Percentiles rank a stretch among this genome's conserved stretches.
These are phyloP conservation scores for Fagopyrum homotropicum DNA, from an alignment of 148 eudicot genomes.

Conservation along the genomic window DNA sequence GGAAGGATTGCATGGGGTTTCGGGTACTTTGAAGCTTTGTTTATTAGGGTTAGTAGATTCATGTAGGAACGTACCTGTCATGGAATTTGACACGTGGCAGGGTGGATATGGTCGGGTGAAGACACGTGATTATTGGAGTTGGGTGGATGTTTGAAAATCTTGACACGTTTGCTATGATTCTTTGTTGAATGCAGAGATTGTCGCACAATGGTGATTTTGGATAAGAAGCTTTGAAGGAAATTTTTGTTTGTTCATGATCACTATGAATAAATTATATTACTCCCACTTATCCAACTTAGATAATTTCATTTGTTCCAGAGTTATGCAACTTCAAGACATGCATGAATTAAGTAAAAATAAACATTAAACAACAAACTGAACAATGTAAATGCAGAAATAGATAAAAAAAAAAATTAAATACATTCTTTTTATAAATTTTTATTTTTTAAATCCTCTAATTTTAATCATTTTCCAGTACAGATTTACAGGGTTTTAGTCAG, in stretches of 20 bases:
- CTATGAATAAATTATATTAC: too few species aligned
- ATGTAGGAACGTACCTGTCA: background rate
- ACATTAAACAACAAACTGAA: too few species aligned
- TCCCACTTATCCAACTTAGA: too few species aligned
- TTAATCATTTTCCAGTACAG: background rate
- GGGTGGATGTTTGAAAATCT: background rate
- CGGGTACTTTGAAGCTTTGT: background rate
- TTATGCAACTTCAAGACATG: too few species aligned
- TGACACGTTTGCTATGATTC: background rate
- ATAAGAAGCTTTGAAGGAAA: background rate
- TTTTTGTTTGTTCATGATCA: too few species aligned
- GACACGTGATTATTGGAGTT: background rate
- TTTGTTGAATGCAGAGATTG: background rate
- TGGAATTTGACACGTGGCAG: background rate
- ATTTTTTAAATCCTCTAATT: too few species aligned
- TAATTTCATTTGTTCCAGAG: too few species aligned
- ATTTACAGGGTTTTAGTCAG: too few species aligned
- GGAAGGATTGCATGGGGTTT: constrained; percentile 1
- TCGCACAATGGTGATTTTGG: background rate
- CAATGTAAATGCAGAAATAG: too few species aligned
- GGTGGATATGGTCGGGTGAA: background rate
- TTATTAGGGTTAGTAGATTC: background rate
- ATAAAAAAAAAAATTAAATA: too few species aligned
- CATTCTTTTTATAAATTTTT: too few species aligned
- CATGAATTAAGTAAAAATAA: too few species aligned